Conservation (phyloP, 345 rosid genomes). For the Citrus cavaleriei region DNA sequence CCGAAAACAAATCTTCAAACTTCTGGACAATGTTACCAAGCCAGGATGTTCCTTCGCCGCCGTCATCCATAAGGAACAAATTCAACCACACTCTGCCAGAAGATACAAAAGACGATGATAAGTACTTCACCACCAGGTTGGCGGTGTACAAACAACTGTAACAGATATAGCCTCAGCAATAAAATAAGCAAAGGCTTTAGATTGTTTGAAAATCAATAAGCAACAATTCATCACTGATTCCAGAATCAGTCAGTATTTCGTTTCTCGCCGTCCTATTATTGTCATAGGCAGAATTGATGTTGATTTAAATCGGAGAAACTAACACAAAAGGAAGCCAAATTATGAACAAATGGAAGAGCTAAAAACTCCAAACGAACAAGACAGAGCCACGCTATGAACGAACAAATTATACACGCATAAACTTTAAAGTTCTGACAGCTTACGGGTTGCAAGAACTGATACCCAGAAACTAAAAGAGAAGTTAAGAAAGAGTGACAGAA, state of each 20-base stretch:
- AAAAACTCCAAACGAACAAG: neutral
- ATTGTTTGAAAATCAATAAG: neutral
- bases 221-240: neutral
- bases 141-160: neutral
- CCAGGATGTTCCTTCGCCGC: constrained; percentile 21
- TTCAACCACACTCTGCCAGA: neutral
- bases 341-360: neutral
- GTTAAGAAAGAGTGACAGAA: neutral
- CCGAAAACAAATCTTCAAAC: constrained; percentile 29
- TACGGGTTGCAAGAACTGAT: neutral
- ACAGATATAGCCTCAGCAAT: neutral
- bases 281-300: neutral
- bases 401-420: neutral
- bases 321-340: neutral
- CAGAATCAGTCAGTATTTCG: neutral
- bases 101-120: neutral
- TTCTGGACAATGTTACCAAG: constrained; percentile 23
- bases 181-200: neutral
- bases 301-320: neutral
- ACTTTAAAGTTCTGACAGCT: neutral
- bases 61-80: constrained; percentile 15
- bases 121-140: neutral
- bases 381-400: neutral
- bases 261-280: neutral
- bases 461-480: neutral